A percentile compares a stretch with the other conserved stretches of the same genome.
These are phyloP conservation scores for Endocalyx cinctus DNA, from an alignment of 2,329 filamentous ascomycete genomes.

Conservation along the genomic window DNA sequence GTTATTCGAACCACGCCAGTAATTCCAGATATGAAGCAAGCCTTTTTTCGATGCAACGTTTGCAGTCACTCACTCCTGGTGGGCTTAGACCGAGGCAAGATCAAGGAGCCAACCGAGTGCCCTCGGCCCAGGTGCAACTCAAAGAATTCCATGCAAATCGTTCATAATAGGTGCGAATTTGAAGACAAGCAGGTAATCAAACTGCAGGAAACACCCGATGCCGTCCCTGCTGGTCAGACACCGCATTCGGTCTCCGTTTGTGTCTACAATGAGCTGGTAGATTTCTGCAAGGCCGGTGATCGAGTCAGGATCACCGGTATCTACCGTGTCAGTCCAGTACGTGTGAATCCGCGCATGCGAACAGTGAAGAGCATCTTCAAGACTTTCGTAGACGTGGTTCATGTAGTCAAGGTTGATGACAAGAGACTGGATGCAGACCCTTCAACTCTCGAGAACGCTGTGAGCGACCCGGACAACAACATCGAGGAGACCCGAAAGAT, in stretches of 20 bases:
- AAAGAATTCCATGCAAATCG: constrained; percentile 95
- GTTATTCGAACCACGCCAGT: constrained; percentile 95
- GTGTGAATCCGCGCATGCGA: constrained; percentile 88
- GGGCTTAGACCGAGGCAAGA: constrained; percentile 91
- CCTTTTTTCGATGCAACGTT: constrained; percentile 92
- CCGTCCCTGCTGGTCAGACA: constrained; percentile 90
- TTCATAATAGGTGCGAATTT: constrained; percentile 93
- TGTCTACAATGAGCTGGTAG: constrained; percentile 93
- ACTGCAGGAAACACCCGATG: constrained; percentile 93
- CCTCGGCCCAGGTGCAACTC: constrained; percentile 75
- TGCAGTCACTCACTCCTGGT: constrained; percentile 90
- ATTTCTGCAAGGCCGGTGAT: constrained; percentile 97
- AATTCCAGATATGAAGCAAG: constrained; percentile 98
- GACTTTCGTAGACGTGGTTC: constrained; percentile 92
- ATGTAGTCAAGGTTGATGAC: constrained; percentile 95
- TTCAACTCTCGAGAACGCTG: constrained; percentile 82
- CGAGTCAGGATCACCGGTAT: constrained; percentile 93
- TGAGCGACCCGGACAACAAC: constrained; percentile 63
- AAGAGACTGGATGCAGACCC: constrained; percentile 88
- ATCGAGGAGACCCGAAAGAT: constrained; percentile 83
- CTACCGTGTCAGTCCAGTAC: constrained; percentile 89
- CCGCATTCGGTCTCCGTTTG: constrained; percentile 96
- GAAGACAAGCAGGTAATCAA: constrained; percentile 99
- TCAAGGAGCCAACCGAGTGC: constrained; percentile 88
- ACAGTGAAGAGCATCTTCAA: constrained; percentile 96